phyloP scores from a whole-genome alignment of 208 protist species.

The Leptomonas pyrrhocoris region DNA sequence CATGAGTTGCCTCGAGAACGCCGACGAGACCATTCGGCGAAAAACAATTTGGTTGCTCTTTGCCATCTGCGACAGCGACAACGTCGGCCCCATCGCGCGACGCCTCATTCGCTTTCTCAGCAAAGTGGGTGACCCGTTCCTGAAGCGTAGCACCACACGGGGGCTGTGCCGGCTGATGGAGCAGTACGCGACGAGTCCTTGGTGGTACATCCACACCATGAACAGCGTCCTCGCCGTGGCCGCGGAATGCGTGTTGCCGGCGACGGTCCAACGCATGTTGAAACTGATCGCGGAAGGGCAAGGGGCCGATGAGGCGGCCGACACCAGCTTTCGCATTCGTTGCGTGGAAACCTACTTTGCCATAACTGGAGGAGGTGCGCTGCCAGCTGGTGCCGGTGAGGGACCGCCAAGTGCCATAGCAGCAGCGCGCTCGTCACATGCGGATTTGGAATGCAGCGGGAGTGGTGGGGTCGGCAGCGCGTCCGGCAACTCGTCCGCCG shows the following conservation, averaged over 20 bases:
- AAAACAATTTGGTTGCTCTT: conserved; percentile 95
- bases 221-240: conserved; percentile 86
- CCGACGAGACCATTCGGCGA: conserved; percentile 94
- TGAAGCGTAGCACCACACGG: conserved; percentile 75
- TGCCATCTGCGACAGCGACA: conserved; percentile 94
- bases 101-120: conserved; percentile 88
- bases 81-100: conserved; percentile 90
- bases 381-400: not conserved
- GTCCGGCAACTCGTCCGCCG: not conserved
- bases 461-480: not conserved
- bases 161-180: conserved; percentile 90
- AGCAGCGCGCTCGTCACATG: not conserved
- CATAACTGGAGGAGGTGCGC: conserved; percentile 46
- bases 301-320: conserved; percentile 56
- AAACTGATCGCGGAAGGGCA: conserved; percentile 92
- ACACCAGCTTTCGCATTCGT: conserved; percentile 69
- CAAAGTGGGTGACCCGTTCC: conserved; percentile 50
- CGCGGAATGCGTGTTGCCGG: conserved; percentile 66
- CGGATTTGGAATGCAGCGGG: not conserved
- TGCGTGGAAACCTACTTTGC: conserved; percentile 80
- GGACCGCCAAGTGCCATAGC: not conserved
- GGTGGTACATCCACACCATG: conserved; percentile 93
- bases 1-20: conserved; percentile 94
- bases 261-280: conserved; percentile 90
- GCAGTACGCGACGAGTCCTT: conserved; percentile 49